Base-by-base conservation (phyloP, 352 stramenopile species). In the Globisporangium splendens region DNA sequence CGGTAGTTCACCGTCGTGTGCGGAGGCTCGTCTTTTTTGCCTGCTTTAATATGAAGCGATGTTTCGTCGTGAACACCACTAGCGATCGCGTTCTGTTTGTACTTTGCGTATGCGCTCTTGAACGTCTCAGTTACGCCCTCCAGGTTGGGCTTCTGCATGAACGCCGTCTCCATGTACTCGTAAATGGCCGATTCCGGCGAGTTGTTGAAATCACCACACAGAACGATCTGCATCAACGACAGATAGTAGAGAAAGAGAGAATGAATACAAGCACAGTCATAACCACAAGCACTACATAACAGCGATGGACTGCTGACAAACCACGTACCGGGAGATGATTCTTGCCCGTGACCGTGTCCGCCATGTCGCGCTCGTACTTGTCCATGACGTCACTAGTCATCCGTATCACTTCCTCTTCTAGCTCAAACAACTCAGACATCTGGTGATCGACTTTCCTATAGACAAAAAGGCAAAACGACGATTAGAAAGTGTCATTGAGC, bases 151-250 rank as follows among this genome's bases (percentile, higher is more conserved):
- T 88, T 88, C 49, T 90, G 79, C 77, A 95, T 89, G 61, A 95
- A 93, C n/a, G 78, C 76, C 58, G 74, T 88, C 56, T 93, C 72
- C 86, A 95, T 93, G 66, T 95, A 93, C 63, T 90, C 73, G 72
- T 95, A 95, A 48, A 95, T 70, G 21, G 78, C 74, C 5, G 83
- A 93, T 50, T 91, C 77, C 14, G 83, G 86, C 1, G 83, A 93
- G 67, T 95, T 95, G 65, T 95, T 95, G 48, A 95, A 95, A 60
- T 95, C 86, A 24, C 86, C 86, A 28, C 83, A 93, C 1, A 95
- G 65, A 33, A 95, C 80, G 18, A 95, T 83, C 70, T 83, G 54
- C 10, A 44, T 11, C 14, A 44, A 14, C 21, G 14, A 31, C 12
- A 18, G 20, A 28, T 38, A 5, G 20, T 20, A 17, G 15, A 22